Evolutionary conservation across 179 eudicot genomes (phyloP), one percentile per base, ranked within the genome.

Genomic region (Silene vulgaris): DNA sequence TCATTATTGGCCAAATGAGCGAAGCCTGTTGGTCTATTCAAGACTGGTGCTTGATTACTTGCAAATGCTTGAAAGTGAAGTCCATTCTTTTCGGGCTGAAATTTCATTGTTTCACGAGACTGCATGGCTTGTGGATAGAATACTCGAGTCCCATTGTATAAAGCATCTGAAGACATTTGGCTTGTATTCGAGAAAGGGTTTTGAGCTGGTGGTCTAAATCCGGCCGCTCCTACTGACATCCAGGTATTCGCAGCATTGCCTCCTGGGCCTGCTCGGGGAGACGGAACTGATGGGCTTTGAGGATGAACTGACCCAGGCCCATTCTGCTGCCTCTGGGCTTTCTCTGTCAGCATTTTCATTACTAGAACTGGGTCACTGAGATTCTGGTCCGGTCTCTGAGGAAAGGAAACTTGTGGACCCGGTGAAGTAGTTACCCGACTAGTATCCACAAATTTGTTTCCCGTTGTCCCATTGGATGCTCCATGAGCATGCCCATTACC

Each of bases 281-380:
- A 81, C 60, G 85, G 82, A 73, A 65, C 80, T 62, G 82, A 73
- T 23, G 82, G 83, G 64, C 64, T 83, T 29, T 59, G 54, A 72
- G 82, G 62, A 72, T 77, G 76, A 77, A 69, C 76, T n/a, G 79
- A 56, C 35, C 17, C 59, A 52, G 69, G n/a, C 32, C 85, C 76
- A 74, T 84, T 86, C 40, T 84, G 96, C 64, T 88, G 96, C 75
- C 78, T 84, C 82, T 89, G 97, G 83, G 82, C 83, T 74, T 86
- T 90, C 73, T 90, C 92, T 1, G 92, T 73, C 73, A 90, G 75
- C 85, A 85, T 88, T 82, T 88, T 91, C 97, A 94, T 91, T 71
- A 90, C 84, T 74, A 88, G 91, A 32, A 94, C 97, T 5, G 96
- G 98, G 78, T 94, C 97, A 71, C 86, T 86, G 40, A 92, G 90